These are phyloP conservation scores for Stellera chamaejasme DNA, from an alignment of 345 rosid species.

Conservation along the genomic window DNA sequence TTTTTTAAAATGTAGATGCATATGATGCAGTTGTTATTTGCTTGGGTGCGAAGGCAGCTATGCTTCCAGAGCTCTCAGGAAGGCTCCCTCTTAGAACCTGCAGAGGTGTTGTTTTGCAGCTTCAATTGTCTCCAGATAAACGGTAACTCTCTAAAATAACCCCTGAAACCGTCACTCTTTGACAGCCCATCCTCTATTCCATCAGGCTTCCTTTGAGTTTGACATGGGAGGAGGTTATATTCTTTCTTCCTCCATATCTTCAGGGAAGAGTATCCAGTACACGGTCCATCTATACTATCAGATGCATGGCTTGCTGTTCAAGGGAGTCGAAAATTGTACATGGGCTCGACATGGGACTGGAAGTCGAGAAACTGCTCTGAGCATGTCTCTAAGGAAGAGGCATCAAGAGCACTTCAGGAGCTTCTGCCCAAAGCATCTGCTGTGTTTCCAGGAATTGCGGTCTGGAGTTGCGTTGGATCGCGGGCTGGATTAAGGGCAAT, in stretches of 20 bases:
- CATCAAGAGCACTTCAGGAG: constrained; percentile 54
- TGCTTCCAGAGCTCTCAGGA: constrained; percentile 65
- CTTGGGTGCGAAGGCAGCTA: constrained; percentile 71
- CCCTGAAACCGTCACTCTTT: neutral
- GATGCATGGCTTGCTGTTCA: constrained; percentile 85
- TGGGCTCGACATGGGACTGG: constrained; percentile 98
- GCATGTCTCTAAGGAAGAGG: constrained; percentile 59
- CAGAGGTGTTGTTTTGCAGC: constrained; percentile 70
- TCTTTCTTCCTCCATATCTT: neutral
- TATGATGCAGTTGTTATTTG: constrained; percentile 79
- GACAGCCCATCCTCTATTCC: neutral
- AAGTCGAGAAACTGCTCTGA: constrained; percentile 60
- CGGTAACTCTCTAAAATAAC: constrained; percentile 25
- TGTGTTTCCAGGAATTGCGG: constrained; percentile 52
- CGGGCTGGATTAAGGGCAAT: constrained; percentile 89
- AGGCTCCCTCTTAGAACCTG: constrained; percentile 87
- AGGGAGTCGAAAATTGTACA: constrained; percentile 44
- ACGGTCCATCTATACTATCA: constrained; percentile 69
- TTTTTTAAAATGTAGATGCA: constrained; percentile 29
- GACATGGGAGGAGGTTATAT: neutral
- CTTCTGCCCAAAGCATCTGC: constrained; percentile 73
- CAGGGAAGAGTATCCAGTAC: constrained; percentile 61
- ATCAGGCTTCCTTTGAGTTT: neutral
- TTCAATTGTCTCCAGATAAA: constrained; percentile 40
- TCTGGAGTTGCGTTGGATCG: constrained; percentile 60